Percentiles rank a stretch among this genome's conserved stretches.
Evolutionary conservation across 768 basidiomycete species (phyloP).

Genomic region (Lactarius tabidus): DNA sequence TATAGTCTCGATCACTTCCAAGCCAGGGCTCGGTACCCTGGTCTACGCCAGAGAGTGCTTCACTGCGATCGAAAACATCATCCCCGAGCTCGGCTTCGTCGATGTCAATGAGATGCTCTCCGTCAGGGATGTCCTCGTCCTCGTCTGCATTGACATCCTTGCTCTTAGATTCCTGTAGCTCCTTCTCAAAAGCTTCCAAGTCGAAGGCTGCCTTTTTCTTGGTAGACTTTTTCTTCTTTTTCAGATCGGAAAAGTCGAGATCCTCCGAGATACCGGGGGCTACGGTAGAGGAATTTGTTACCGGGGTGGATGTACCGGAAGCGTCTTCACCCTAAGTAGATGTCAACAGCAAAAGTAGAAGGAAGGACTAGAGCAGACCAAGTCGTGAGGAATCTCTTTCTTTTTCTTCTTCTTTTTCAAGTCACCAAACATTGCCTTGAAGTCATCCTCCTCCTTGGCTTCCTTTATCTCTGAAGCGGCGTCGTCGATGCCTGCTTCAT

Average conservation of each 20-base stretch:
- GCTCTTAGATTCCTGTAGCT: constrained; percentile 67
- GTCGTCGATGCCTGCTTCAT: constrained; percentile 34
- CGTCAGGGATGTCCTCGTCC: constrained; percentile 54
- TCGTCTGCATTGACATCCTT: constrained; percentile 54
- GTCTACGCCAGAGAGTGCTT: constrained; percentile 55
- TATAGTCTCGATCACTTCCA: constrained; percentile 89
- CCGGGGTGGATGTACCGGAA: constrained; percentile 63
- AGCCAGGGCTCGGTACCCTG: constrained; percentile 87
- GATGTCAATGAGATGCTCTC: constrained; percentile 59
- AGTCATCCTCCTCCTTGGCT: constrained; percentile 65
- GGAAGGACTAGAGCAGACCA: constrained; percentile 44
- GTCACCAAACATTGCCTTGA: constrained; percentile 83
- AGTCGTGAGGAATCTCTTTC: constrained; percentile 82
- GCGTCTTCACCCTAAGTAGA: constrained; percentile 52
- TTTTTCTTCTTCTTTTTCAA: constrained; percentile 91
- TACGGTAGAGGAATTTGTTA: constrained; percentile 29
- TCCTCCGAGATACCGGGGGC: constrained; percentile 52
- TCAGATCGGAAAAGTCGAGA: constrained; percentile 91
- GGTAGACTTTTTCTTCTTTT: constrained; percentile 89
- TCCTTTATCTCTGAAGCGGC: constrained; percentile 38
- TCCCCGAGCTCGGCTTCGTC: constrained; percentile 88
- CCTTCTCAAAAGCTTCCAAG: constrained; percentile 92
- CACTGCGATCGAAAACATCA: constrained; percentile 66
- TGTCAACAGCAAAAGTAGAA: neutral
- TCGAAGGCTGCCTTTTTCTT: constrained; percentile 89